Percentiles rank a stretch among this genome's conserved stretches.
These are phyloP conservation scores for Cercospora sesami DNA, from an alignment of 2,329 filamentous ascomycete genomes.

Conservation along the genomic window DNA sequence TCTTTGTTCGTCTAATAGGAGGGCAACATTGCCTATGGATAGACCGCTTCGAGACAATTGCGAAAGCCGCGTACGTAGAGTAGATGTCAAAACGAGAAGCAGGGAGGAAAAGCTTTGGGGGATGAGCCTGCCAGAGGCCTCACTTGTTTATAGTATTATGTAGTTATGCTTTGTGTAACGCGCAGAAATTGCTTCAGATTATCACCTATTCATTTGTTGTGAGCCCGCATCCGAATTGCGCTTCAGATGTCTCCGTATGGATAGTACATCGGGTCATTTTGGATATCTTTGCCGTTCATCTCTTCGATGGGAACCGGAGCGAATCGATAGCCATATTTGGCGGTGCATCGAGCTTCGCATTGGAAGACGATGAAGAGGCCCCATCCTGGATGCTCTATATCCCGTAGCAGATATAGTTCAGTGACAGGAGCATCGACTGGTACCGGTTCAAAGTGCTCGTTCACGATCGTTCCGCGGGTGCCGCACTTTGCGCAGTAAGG, in stretches of 20 bases:
- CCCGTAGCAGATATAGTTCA: slow-evolving; percentile 13
- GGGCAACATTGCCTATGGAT: not conserved
- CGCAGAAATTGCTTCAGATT: not conserved
- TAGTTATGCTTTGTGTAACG: not conserved
- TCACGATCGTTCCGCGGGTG: slow-evolving; percentile 8
- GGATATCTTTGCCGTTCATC: not conserved
- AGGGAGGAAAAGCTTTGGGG: not conserved
- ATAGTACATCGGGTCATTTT: not conserved
- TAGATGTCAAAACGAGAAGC: not conserved
- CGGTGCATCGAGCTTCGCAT: slow-evolving; percentile 2
- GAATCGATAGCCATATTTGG: not conserved
- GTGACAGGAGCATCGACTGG: not conserved
- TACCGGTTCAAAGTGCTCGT: slow-evolving; percentile 15
- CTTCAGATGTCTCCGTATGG: not conserved
- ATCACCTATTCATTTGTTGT: not conserved
- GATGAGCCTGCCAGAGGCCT: not conserved
- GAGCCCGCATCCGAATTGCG: not conserved
- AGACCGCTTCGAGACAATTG: not conserved
- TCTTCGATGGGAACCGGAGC: not conserved
- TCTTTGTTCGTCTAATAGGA: not conserved
- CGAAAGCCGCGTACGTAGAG: not conserved
- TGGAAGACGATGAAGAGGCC: slow-evolving; percentile 20
- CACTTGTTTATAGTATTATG: not conserved
- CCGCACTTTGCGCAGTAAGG: slow-evolving; percentile 17
- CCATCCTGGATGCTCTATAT: slow-evolving; percentile 13